Evolutionary conservation across 306 rosid species (phyloP), one percentile per base, ranked within the genome.

Genomic region (Trichosanthes truncata): DNA sequence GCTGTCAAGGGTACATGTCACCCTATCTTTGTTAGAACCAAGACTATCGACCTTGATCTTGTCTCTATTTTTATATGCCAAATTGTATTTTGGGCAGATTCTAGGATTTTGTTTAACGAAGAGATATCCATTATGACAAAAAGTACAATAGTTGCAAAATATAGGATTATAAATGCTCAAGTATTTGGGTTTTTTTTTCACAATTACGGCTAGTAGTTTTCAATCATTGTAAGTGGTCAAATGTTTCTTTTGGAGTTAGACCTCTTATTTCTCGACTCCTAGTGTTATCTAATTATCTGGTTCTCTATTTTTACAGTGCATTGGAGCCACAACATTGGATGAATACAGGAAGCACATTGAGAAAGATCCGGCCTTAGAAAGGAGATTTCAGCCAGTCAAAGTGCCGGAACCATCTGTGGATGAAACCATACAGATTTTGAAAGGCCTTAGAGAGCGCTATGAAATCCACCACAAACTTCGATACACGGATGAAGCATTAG

Each of bases 381-480:
- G 98, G 77, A 87, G 97, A 71, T 94, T 94, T 77, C 98, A 94
- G 82, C 98, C 98, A 2, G 98, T 92, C 69, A 94, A 85, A 84
- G 97, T 94, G 68, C 98, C 97, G 5, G 98, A 94, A 78, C 98
- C 98, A 74, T 77, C 95, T 31, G 98, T 94, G 35, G 92, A 90
- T 48, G 98, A 94, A 87, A 88, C 97, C 76, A 92, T 94, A 67
- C 95, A 82, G 62, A 94, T 94, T 81, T 57, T 92, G 84, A 90
- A 88, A 86, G 98, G 98, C 15, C 97, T 94, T 52, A 84, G 98
- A 61, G 98, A 92, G 74, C 97, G 97, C 1, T 94, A 94, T 79
- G 98, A 94, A 86, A 89, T 92, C 82, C 98, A 94, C 80, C 97
- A 94, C 91, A 94, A 94, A 86, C 98, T 94, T 80, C 95, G 93